A percentile compares a stretch with the other conserved stretches of the same genome.
phyloP scores from a whole-genome alignment of 2,329 filamentous ascomycete genomes.

The Colletotrichum sublineola region DNA sequence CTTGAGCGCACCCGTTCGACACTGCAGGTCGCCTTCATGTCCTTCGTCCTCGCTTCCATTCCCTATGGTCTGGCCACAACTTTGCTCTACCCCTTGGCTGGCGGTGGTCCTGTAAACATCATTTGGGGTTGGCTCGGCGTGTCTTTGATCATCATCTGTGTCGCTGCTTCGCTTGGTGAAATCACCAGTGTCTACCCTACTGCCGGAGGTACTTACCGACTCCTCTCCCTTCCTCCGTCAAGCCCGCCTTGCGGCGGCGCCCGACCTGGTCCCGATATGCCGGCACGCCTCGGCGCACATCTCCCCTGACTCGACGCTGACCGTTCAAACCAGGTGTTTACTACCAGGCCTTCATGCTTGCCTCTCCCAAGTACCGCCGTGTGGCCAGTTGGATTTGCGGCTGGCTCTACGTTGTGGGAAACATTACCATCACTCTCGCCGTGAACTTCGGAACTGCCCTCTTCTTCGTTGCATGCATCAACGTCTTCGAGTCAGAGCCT shows the following conservation, averaged over 20 bases:
- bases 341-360: conserved; percentile 83
- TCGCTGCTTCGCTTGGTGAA: conserved; percentile 78
- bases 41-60: conserved; percentile 80
- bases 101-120: conserved; percentile 76
- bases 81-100: conserved; percentile 74
- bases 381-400: conserved; percentile 79
- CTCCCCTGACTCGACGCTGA: conserved; percentile 36
- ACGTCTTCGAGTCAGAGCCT: conserved; percentile 64
- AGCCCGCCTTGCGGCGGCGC: conserved; percentile 10
- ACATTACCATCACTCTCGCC: conserved; percentile 86
- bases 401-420: conserved; percentile 83
- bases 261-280: conserved; percentile 14
- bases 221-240: conserved; percentile 25
- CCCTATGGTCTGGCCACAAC: conserved; percentile 81
- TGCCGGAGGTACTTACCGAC: conserved; percentile 68
- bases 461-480: conserved; percentile 68
- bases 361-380: conserved; percentile 70
- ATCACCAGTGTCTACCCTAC: conserved; percentile 83
- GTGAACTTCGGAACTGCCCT: conserved; percentile 85
- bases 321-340: conserved; percentile 66
- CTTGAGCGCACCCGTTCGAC: conserved; percentile 75
- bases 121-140: conserved; percentile 81
- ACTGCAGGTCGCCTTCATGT: conserved; percentile 80
- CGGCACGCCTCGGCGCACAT: conserved; percentile 10
- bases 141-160: conserved; percentile 77